Evolutionary conservation across 768 basidiomycete species (phyloP), one percentile per base, ranked within the genome.

Genomic region (Tylopilus sp.): DNA sequence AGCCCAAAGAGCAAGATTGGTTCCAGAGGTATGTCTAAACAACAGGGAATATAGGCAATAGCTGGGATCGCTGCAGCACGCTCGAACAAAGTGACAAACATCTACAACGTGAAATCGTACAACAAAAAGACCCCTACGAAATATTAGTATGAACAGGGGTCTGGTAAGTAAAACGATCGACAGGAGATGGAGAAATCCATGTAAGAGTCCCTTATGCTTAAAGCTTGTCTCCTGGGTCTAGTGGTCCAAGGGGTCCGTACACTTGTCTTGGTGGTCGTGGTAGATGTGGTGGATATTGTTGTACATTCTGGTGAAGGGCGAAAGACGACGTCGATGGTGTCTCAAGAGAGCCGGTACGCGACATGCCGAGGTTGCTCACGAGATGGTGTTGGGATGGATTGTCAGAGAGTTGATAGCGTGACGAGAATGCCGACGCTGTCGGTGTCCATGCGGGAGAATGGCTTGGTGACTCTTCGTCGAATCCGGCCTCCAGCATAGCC

Each of bases 401-500:
- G 60, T 88, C 83, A 9, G 79, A 71, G 31, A 87, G 73, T 59
- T 86, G 86, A 60, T 82, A 88, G 43, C 85, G 80, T 20, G 80
- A 69, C 2, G 75, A 69, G 22, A 75, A 74, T 23, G 73, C 69
- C 6, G 60, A 50, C 18, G 50, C 55, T 18, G 53, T 48, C 3
- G 68, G 65, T 11, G 70, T 68, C 33, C 60, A 64, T 44, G 68
- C 58, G 22, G 80, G 79, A 20, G 81, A 76, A 20, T 78, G 79
- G 43, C 70, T 71, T 15, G 81, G 75, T 17, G 81, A 79, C 39
- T 75, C 35, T 17, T 35, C 67, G 51, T 95, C 91, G 67, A 95
- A 97, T 6, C 93, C 95, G 54, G 75, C 74, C 61, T 98, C 91
- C 51, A 98, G 75, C 86, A 98, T 97, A 30, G 91, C 91, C 65